These are phyloP conservation scores for Leptosphaerulina australis DNA, from an alignment of 2,329 filamentous ascomycete genomes.

Conservation along the genomic window DNA sequence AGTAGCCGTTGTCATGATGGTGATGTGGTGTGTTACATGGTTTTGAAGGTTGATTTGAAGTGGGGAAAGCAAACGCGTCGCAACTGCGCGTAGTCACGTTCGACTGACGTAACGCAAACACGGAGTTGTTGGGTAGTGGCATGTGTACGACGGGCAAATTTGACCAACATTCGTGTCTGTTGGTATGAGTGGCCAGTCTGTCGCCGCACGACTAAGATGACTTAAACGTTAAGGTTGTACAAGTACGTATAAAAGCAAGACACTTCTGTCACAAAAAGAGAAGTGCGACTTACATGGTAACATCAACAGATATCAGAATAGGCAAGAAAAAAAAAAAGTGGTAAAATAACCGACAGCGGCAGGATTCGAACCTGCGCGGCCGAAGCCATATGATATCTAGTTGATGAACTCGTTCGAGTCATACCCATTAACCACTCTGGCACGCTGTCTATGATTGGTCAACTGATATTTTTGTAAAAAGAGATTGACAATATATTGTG, in stretches of 20 bases:
- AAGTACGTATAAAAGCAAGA: too few relatives aligned
- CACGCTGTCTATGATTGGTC: constrained; percentile 19
- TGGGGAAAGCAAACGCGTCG: constrained; percentile 3
- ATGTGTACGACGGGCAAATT: too few relatives aligned
- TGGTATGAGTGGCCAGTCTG: too few relatives aligned
- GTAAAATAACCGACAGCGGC: constrained; percentile 13
- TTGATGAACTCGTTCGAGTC: constrained; percentile 31
- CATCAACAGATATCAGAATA: too few relatives aligned
- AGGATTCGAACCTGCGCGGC: constrained; percentile 33
- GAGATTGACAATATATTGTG: not conserved
- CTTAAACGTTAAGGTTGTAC: too few relatives aligned
- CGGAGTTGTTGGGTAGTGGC: not conserved
- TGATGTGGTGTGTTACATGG: not conserved
- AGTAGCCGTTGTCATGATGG: constrained; percentile 2
- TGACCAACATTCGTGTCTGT: too few relatives aligned
- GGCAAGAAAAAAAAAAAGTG: too few relatives aligned
- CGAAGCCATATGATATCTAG: constrained; percentile 38
- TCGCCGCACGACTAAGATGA: too few relatives aligned
- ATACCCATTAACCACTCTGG: constrained; percentile 32
- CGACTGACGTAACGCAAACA: not conserved
- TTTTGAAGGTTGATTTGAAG: not conserved
- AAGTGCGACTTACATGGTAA: too few relatives aligned
- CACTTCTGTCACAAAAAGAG: too few relatives aligned
- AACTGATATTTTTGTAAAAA: too few relatives aligned
- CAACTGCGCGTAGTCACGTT: constrained; percentile 20